Evolutionary conservation across 345 rosid species (phyloP).

Genomic region (Boechera retrofracta): DNA sequence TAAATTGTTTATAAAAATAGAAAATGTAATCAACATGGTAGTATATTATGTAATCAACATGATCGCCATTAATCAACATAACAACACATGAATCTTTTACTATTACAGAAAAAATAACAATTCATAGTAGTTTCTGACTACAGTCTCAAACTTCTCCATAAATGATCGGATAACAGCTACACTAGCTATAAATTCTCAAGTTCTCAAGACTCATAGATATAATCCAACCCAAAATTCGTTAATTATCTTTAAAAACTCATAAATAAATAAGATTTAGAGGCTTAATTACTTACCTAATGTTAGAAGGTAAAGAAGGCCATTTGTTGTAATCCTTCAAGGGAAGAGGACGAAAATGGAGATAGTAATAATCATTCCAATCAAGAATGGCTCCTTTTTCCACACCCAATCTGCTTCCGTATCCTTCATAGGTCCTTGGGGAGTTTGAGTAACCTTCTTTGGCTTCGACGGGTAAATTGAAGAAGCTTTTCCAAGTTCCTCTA

Average conservation of each 20-base stretch:
- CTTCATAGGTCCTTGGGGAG: constrained; percentile 82
- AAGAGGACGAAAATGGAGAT: constrained; percentile 70
- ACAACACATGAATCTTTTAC: background rate
- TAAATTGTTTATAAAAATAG: background rate
- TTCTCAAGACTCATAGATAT: constrained; percentile 2
- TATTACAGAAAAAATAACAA: background rate
- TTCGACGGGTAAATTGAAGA: constrained; percentile 74
- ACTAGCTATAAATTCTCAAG: background rate
- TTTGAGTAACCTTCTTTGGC: constrained; percentile 69
- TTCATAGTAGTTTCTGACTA: constrained; percentile 1
- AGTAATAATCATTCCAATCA: constrained; percentile 94
- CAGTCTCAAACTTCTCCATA: constrained; percentile 24
- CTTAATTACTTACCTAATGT: constrained; percentile 56
- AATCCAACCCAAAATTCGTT: background rate
- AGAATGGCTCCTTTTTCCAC: constrained; percentile 84
- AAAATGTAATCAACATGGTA: background rate
- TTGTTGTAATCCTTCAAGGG: constrained; percentile 62
- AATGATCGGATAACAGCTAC: background rate
- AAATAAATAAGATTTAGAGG: background rate
- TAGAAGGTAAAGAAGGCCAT: constrained; percentile 76
- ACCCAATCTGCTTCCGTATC: constrained; percentile 91
- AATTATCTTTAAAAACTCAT: background rate
- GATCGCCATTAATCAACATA: background rate
- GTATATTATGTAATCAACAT: background rate
- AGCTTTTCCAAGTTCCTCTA: constrained; percentile 65